Evolutionary conservation across 129 eudicot species (phyloP).

Genomic region (Escallonia herrerae): DNA sequence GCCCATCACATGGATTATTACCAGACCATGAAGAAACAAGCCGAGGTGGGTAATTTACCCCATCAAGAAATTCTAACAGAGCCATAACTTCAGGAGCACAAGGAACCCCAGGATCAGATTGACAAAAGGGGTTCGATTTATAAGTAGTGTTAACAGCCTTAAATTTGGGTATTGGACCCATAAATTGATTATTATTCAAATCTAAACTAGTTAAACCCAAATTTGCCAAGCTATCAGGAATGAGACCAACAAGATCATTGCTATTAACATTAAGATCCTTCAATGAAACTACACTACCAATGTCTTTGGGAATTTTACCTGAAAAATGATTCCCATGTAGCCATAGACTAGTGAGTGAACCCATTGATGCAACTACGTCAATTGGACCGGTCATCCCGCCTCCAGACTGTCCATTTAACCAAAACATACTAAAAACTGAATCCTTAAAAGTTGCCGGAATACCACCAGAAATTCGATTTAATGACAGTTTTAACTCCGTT

Average conservation of each 20-base stretch:
- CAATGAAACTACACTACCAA: constrained; percentile 46
- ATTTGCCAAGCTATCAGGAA: constrained; percentile 56
- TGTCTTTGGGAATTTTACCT: constrained; percentile 60
- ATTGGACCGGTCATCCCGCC: constrained; percentile 56
- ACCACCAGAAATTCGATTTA: constrained; percentile 59
- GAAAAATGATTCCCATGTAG: constrained; percentile 87
- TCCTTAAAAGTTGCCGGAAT: constrained; percentile 57
- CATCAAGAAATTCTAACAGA: constrained; percentile 55
- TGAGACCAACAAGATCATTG: constrained; percentile 63
- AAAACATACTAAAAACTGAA: constrained; percentile 42
- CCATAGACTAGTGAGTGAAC: constrained; percentile 68
- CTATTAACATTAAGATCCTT: constrained; percentile 59
- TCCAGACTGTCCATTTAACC: constrained; percentile 72
- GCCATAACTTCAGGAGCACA: constrained; percentile 76
- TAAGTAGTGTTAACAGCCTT: constrained; percentile 43
- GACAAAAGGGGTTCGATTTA: constrained; percentile 52
- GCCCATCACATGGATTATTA: constrained; percentile 60
- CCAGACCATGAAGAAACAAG: constrained; percentile 76
- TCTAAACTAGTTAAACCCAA: constrained; percentile 44
- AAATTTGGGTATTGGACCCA: constrained; percentile 79
- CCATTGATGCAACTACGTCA: constrained; percentile 61
- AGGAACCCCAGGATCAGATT: constrained; percentile 35
- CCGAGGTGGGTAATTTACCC: constrained; percentile 49
- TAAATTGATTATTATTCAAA: constrained; percentile 73
- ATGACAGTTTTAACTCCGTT: constrained; percentile 39